Base-by-base conservation (phyloP, 1,284 basidiomycete genomes). In the Inonotus obliquus region DNA sequence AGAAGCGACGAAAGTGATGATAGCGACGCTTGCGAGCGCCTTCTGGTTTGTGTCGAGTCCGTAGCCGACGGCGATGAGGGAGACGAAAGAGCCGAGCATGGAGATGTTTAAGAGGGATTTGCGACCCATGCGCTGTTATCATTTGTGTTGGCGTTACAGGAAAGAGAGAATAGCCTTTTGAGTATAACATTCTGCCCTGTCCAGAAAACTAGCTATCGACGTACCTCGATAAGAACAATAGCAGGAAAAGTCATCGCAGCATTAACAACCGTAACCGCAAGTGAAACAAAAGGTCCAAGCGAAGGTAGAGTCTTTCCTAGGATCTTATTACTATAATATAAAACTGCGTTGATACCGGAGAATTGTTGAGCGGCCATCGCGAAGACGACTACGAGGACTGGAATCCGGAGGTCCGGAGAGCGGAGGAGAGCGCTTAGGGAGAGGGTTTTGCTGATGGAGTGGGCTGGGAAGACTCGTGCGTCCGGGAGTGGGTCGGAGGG, bases 321-420 rank as follows among this genome's bases (percentile, higher is more conserved):
- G 57, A 96, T 94, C 44, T 87, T 84, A 64, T 93, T 95, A 72
- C 91, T 94, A 75, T 95, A 96, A 71, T 94, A 96, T 55, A 95
- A 76, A 29, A 95, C 93, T 57, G 86, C 86, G 68, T 87, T 87
- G 67, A 87, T 82, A 29, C 80, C 92, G 51, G 89, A 92, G 19
- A 92, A 65, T 71, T 94, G 92, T 69, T 94, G 92, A 11, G 84
- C 82, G 19, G 85, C 68, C 87, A 94, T 91, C 1, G 86, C 86
- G 65, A 87, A 81, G 61, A 83, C 84, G 19, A 91, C 80, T 47
- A 91, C 83, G 4, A 85, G 70, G n/a, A 94, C 77, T 1, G 92
- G 89, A 49, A 75, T 78, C 41, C 86, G 79, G 38, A 92, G 74
- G 52, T 89, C 83, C 17, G 75, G 76, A 27, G 84, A 77, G 55